phyloP scores from a whole-genome alignment of 2,329 filamentous ascomycete genomes.

The Nigrospora sphaerica region DNA sequence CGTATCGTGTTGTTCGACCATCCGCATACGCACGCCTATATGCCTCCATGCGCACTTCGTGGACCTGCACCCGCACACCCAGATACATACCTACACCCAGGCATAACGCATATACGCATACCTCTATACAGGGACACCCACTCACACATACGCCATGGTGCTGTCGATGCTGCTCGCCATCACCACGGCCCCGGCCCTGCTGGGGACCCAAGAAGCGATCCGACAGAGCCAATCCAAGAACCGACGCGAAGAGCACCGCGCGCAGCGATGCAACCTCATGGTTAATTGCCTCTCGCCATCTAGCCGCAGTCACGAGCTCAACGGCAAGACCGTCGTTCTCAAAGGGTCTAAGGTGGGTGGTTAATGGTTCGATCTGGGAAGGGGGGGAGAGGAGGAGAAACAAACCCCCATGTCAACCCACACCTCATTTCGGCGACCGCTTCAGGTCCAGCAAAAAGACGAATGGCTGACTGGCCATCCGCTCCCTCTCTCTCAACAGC shows the following conservation, averaged over 20 bases:
- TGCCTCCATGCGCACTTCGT: too few species aligned
- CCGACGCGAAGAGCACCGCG: constrained; percentile 40
- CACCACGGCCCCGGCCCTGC: constrained; percentile 24
- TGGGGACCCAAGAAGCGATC: constrained; percentile 41
- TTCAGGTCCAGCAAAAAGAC: neutral
- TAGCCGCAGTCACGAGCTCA: constrained; percentile 32
- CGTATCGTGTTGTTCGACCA: too few species aligned
- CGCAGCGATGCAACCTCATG: constrained; percentile 38
- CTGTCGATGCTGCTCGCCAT: constrained; percentile 1
- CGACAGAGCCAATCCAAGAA: constrained; percentile 41
- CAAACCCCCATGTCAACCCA: too few species aligned
- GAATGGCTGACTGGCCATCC: neutral
- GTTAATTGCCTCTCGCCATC: constrained; percentile 37
- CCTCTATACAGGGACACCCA: too few species aligned
- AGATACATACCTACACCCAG: neutral
- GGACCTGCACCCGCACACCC: neutral
- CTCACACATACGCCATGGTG: neutral
- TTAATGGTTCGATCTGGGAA: too few species aligned
- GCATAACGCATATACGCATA: too few species aligned
- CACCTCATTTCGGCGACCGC: neutral
- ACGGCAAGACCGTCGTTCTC: constrained; percentile 35
- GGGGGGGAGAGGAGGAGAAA: too few species aligned
- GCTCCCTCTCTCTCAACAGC: neutral
- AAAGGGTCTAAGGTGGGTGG: constrained; percentile 31
- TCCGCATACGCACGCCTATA: too few species aligned